Evolutionary conservation across 495 filamentous ascomycete genomes (phyloP).

Genomic region (Penicillium parvum): DNA sequence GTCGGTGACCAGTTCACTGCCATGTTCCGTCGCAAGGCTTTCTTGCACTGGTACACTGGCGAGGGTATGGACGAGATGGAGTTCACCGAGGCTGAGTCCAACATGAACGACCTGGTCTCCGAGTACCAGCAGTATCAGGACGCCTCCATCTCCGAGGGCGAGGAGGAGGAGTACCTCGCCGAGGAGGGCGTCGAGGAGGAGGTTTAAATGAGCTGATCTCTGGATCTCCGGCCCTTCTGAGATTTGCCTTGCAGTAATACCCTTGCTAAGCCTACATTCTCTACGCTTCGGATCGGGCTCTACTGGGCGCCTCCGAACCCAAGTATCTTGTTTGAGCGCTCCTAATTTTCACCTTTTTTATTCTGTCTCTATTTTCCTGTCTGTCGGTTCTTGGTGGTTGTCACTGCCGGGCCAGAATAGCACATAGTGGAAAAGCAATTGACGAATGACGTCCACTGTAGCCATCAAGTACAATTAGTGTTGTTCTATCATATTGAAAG

Average conservation of each 20-base stretch:
- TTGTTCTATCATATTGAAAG: no score
- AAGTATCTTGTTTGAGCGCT: slow-evolving; percentile 44
- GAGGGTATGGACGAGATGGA: slow-evolving; percentile 99
- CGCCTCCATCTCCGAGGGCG: slow-evolving; percentile 74
- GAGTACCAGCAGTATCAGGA: slow-evolving; percentile 99
- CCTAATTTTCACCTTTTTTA: slow-evolving; percentile 34
- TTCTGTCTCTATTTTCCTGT: slow-evolving; percentile 41
- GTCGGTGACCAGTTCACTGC: slow-evolving; percentile 99
- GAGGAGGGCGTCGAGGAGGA: slow-evolving; percentile 44
- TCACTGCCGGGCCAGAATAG: slow-evolving; percentile 31
- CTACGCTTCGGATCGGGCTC: slow-evolving; percentile 27
- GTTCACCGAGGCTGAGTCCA: slow-evolving; percentile 99
- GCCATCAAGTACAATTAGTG: background rate
- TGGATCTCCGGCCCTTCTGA: slow-evolving; percentile 19
- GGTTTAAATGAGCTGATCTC: slow-evolving; percentile 34
- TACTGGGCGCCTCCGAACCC: slow-evolving; percentile 17
- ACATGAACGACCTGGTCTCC: slow-evolving; percentile 99
- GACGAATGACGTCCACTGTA: slow-evolving; percentile 6
- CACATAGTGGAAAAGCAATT: slow-evolving; percentile 43
- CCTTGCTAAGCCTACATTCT: slow-evolving; percentile 41
- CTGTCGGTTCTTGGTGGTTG: slow-evolving; percentile 23
- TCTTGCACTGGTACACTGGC: slow-evolving; percentile 99
- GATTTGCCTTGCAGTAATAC: slow-evolving; percentile 43
- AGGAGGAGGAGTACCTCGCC: slow-evolving; percentile 63
- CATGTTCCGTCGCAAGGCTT: slow-evolving; percentile 99